Base-by-base conservation (phyloP, 345 rosid species). In the Fremontodendron californicum region DNA sequence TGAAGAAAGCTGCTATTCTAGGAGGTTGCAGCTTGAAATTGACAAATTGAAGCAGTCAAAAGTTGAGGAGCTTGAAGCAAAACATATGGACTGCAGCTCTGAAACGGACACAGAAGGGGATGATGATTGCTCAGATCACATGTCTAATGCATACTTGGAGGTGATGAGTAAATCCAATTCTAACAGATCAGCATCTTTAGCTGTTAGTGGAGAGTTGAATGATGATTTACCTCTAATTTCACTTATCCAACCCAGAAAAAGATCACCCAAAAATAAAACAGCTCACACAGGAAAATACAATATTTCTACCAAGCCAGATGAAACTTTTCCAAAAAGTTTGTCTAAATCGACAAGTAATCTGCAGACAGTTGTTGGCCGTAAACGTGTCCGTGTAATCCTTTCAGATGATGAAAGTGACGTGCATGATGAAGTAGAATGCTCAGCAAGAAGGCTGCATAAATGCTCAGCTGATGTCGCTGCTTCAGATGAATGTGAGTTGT, bases 351-450 rank as follows among this genome's bases (percentile, higher is more conserved):
- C n/a, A n/a, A n/a, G n/a, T n/a, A n/a, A n/a, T n/a, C n/a, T n/a
- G n/a, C n/a, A n/a, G n/a, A n/a, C n/a, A n/a, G n/a, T 76, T 80
- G 77, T 72, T 85, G 85, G 90, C 70, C 97, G 91, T 62, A 95
- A 95, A 70, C 91, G 94, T 72, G 52, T 85, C 71, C 90, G 93
- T 25, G 58, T 93, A 37, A 81, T 95, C 79, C 84, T 93, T 79
- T 93, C 96, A 75, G 99, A 92, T 74, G 99, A 90, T 86, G 99
- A 95, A 88, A 88, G 77, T 75, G 97, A n/a, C n/a, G n/a, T n/a
- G n/a, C n/a, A n/a, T n/a, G n/a, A n/a, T n/a, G n/a, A n/a, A n/a
- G n/a, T n/a, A n/a, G n/a, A n/a, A n/a, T n/a, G n/a, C n/a, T n/a
- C n/a, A n/a, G n/a, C n/a, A n/a, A n/a, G n/a, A n/a, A 81, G 73